phyloP scores from a whole-genome alignment of 148 eudicot species.

The Chenopodium berlandieri region DNA sequence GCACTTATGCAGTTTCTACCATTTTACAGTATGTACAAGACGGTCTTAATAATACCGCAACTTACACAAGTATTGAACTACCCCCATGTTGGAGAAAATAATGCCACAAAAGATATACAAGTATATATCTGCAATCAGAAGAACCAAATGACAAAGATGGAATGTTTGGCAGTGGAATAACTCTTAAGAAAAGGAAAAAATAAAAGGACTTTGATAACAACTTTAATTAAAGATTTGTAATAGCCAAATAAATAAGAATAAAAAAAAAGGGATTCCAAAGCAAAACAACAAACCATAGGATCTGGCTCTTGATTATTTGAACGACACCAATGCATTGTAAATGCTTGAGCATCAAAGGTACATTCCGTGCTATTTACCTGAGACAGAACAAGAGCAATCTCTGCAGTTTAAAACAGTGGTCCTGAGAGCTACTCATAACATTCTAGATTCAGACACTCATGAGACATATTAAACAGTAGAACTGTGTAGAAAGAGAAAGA shows the following conservation, averaged over 20 bases:
- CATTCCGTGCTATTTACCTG: slow-evolving; percentile 71
- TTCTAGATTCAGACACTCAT: background rate
- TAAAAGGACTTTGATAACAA: too few species aligned
- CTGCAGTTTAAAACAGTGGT: background rate
- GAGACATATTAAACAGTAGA: background rate
- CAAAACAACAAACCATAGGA: slow-evolving; percentile 54
- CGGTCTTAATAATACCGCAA: background rate
- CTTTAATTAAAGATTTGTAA: too few species aligned
- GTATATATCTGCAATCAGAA: background rate
- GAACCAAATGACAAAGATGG: background rate
- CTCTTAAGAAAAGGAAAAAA: background rate
- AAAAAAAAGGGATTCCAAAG: background rate
- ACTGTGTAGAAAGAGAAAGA: background rate
- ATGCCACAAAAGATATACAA: background rate
- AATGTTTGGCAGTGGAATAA: background rate
- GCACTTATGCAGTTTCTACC: background rate
- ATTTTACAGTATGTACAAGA: background rate
- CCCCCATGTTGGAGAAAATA: background rate
- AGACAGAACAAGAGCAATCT: slow-evolving; percentile 17
- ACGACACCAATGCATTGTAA: slow-evolving; percentile 79
- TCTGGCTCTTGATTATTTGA: slow-evolving; percentile 75
- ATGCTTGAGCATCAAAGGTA: slow-evolving; percentile 83
- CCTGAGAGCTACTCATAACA: background rate
- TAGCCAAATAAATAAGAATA: too few species aligned
- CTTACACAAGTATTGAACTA: background rate